Percentiles rank a stretch among this genome's conserved stretches.
These are phyloP conservation scores for Piedraia hortae DNA, from an alignment of 2,329 filamentous ascomycete genomes.

Conservation along the genomic window DNA sequence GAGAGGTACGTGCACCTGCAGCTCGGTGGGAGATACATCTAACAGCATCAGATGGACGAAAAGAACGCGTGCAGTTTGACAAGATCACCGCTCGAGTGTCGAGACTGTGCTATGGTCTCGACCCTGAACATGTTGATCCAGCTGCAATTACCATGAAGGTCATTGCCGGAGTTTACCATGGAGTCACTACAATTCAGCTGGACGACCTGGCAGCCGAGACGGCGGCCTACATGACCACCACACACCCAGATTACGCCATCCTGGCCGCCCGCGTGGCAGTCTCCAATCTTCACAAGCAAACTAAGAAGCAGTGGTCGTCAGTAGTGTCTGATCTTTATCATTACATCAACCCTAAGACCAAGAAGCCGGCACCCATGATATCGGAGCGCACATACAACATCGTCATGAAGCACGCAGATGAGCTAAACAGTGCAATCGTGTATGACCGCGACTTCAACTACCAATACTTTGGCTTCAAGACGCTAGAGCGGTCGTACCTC, in stretches of 20 bases:
- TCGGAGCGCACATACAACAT: constrained; percentile 70
- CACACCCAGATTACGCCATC: constrained; percentile 95
- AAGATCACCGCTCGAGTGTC: constrained; percentile 99
- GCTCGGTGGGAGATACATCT: constrained; percentile 2
- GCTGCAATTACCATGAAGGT: constrained; percentile 98
- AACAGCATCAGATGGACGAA: constrained; percentile 55
- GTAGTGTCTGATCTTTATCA: constrained; percentile 82
- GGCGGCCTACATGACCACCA: constrained; percentile 98
- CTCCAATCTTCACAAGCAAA: constrained; percentile 99
- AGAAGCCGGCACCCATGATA: constrained; percentile 71
- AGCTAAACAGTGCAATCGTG: constrained; percentile 94
- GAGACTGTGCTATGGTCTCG: constrained; percentile 86
- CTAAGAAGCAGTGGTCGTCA: constrained; percentile 97
- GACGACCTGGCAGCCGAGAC: constrained; percentile 98
- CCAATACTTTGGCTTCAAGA: constrained; percentile 99
- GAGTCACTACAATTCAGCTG: constrained; percentile 84
- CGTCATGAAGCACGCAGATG: constrained; percentile 85
- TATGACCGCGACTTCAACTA: constrained; percentile 99
- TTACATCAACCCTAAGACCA: constrained; percentile 89
- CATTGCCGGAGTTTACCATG: constrained; percentile 96
- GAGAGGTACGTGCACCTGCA: constrained; percentile 21
- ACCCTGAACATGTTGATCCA: constrained; percentile 84
- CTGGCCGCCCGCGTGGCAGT: constrained; percentile 95
- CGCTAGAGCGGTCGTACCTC: constrained; percentile 86
- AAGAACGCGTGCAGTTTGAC: constrained; percentile 99